Percentiles rank a stretch among this genome's conserved stretches.
These are phyloP conservation scores for Aspergillus pseudoglaucus DNA, from an alignment of 2,329 filamentous ascomycete genomes.

Conservation along the genomic window DNA sequence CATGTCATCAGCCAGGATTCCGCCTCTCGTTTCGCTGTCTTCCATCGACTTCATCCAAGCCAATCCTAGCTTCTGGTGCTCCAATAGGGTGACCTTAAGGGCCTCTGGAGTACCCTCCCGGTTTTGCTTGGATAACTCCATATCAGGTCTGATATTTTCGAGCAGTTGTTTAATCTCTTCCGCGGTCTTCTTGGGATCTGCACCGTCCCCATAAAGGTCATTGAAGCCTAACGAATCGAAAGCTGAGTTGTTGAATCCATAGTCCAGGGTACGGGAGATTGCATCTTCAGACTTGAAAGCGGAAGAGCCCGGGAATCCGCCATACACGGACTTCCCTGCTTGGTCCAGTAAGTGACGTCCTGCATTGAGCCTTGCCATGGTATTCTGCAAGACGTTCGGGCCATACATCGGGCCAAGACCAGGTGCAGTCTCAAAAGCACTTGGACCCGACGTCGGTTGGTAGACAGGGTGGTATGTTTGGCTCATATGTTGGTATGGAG, in stretches of 20 bases:
- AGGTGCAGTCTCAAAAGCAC: not conserved
- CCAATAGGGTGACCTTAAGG: conserved; percentile 64
- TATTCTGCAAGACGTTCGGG: conserved; percentile 12
- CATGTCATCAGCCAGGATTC: conserved; percentile 76
- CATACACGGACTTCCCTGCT: conserved; percentile 6
- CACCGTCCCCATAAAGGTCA: conserved; percentile 16
- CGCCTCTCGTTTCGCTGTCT: conserved; percentile 63
- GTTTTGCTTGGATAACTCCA: conserved; percentile 55
- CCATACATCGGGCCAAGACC: conserved; percentile 7
- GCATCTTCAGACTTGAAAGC: not conserved
- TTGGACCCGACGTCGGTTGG: conserved; percentile 1
- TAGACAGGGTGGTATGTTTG: too few relatives aligned
- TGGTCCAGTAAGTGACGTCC: conserved; percentile 9
- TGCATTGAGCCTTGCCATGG: conserved; percentile 14
- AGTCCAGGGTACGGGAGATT: not conserved
- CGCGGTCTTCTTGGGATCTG: conserved; percentile 48
- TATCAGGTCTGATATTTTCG: conserved; percentile 66
- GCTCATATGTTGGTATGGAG: too few relatives aligned
- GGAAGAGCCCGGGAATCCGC: conserved; percentile 2
- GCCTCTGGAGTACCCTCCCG: conserved; percentile 63
- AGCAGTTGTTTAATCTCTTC: conserved; percentile 65
- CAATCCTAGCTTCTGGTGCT: conserved; percentile 73
- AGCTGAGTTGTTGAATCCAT: not conserved
- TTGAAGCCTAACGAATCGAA: conserved; percentile 3
- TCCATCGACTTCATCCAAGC: conserved; percentile 73